Evolutionary conservation across 2,329 filamentous ascomycete genomes (phyloP).

Genomic region (Tolypocladium ophioglossoides): DNA sequence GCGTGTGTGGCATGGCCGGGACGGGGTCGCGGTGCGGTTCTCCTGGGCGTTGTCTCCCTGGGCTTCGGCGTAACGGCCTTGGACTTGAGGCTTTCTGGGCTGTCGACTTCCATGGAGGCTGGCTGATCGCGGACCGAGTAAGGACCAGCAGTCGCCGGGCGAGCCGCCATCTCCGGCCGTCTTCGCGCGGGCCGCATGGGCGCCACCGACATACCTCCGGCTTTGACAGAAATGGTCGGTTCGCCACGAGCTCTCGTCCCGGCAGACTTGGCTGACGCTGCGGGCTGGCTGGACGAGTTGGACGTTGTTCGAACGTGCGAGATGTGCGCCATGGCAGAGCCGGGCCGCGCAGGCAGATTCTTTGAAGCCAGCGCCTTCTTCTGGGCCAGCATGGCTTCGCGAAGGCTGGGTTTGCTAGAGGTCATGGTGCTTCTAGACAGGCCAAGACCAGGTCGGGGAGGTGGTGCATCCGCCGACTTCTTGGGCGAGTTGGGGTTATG

Average conservation of each 20-base stretch:
- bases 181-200: conserved; percentile 51
- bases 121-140: conserved; percentile 50
- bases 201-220: conserved; percentile 51
- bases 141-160: conserved; percentile 54
- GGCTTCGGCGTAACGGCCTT: conserved; percentile 39
- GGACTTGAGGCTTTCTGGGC: conserved; percentile 34
- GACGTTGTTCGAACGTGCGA: conserved; percentile 38
- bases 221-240: conserved; percentile 31
- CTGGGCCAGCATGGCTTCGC: conserved; percentile 76
- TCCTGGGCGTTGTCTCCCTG: conserved; percentile 42
- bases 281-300: conserved; percentile 19
- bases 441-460: conserved; percentile 45
- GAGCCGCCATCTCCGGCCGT: conserved; percentile 44
- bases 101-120: conserved; percentile 21
- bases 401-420: conserved; percentile 54
- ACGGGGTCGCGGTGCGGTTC: conserved; percentile 33
- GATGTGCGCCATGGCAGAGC: conserved; percentile 53
- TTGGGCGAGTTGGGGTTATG: conserved; percentile 66
- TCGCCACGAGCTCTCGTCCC: conserved; percentile 31
- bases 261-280: conserved; percentile 20
- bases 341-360: conserved; percentile 45
- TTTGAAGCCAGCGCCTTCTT: conserved; percentile 50
- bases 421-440: conserved; percentile 53
- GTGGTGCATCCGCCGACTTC: conserved; percentile 34
- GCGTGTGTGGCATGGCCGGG: conserved; percentile 37